Evolutionary conservation across 1,284 basidiomycete genomes (phyloP).

Genomic region (Phlebopus sp.): DNA sequence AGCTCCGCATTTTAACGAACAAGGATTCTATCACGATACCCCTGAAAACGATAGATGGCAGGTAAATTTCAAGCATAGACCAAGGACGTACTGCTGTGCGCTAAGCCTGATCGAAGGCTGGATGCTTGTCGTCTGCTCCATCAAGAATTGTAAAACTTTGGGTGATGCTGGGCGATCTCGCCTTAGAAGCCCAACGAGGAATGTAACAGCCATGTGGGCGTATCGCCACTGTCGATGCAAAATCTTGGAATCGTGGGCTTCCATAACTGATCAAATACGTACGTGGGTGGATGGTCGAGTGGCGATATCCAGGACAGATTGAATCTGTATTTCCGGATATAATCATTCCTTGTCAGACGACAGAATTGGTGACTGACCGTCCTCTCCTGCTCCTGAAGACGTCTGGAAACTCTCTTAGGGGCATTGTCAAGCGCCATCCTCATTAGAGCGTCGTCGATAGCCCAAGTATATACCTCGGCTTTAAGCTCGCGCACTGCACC

Average conservation of each 20-base stretch:
- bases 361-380: conserved; percentile 39
- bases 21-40: conserved; percentile 74
- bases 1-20: conserved; percentile 84
- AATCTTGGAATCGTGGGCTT: conserved; percentile 5
- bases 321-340: conserved; percentile 41
- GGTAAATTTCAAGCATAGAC: conserved; percentile 10
- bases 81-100: conserved; percentile 59
- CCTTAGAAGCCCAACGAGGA: conserved; percentile 71
- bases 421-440: conserved; percentile 41
- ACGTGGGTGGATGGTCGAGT: conserved; percentile 69
- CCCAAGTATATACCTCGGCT: conserved; percentile 44
- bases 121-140: conserved; percentile 69
- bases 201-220: conserved; percentile 72
- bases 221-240: conserved; percentile 78
- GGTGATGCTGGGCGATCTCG: conserved; percentile 71
- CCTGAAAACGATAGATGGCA: conserved; percentile 35
- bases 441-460: conserved; percentile 46
- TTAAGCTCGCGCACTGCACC: conserved; percentile 46
- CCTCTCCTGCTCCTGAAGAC: conserved; percentile 44
- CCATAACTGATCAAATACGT: conserved; percentile 24
- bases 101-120: conserved; percentile 78
- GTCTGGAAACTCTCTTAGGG: conserved; percentile 39
- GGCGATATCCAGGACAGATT: conserved; percentile 68
- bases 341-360: conserved; percentile 6
- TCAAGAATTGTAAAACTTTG: conserved; percentile 67